phyloP scores from a whole-genome alignment of 1,139 yeast species.

The Hanseniaspora sp. region DNA sequence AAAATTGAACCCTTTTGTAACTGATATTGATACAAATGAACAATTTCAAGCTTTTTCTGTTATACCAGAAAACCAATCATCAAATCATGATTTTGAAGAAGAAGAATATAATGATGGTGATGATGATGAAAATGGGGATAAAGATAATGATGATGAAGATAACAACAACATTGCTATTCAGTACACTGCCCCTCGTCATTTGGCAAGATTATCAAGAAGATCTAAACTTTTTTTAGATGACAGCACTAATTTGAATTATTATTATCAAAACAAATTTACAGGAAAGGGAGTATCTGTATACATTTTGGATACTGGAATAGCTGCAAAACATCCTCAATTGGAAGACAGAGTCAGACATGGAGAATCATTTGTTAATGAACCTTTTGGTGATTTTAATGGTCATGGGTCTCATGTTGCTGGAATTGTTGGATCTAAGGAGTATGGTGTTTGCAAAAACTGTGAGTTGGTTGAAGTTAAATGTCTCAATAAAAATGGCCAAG shows the following conservation, averaged over 20 bases:
- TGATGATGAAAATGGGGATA: conserved; percentile 32
- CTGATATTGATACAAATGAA: conserved; percentile 51
- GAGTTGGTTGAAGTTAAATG: conserved; percentile 62
- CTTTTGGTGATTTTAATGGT: conserved; percentile 53
- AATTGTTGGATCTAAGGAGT: conserved; percentile 62
- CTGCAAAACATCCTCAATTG: conserved; percentile 49
- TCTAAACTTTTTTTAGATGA: conserved; percentile 31
- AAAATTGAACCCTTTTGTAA: conserved; percentile 39
- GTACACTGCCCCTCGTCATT: conserved; percentile 53
- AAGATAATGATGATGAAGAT: conserved; percentile 26
- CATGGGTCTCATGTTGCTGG: conserved; percentile 89
- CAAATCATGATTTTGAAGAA: conserved; percentile 6
- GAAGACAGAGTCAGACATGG: conserved; percentile 52
- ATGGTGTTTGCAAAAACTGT: conserved; percentile 68
- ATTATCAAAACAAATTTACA: conserved; percentile 35
- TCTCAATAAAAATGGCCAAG: conserved; percentile 51
- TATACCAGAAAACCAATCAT: conserved; percentile 16
- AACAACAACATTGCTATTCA: conserved; percentile 30
- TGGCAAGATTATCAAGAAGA: conserved; percentile 51
- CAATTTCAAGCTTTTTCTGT: conserved; percentile 39
- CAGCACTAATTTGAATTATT: conserved; percentile 30
- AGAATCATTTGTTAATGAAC: conserved; percentile 52
- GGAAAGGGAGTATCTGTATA: conserved; percentile 56
- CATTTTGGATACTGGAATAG: conserved; percentile 71
- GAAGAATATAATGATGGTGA: conserved; percentile 30